Percentiles rank a stretch among this genome's conserved stretches.
phyloP scores from a whole-genome alignment of 2,329 filamentous ascomycete genomes.

The Diaporthe ilicicola region DNA sequence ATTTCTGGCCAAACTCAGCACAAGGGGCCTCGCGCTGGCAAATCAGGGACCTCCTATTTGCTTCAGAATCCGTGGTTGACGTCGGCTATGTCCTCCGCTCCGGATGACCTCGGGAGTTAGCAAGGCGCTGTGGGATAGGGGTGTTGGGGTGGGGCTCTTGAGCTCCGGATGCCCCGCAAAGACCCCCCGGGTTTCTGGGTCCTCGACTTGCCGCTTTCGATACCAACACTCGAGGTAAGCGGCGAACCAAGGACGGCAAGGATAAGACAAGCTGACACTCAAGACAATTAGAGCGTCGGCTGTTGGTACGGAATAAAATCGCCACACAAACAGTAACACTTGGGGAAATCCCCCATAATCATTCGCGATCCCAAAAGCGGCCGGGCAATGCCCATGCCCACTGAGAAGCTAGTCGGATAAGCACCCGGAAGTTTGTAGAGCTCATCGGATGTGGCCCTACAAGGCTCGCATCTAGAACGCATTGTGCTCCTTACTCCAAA shows the following conservation, averaged over 20 bases:
- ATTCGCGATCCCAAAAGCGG: background rate
- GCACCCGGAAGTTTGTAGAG: slow-evolving; percentile 1
- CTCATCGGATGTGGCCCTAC: slow-evolving; percentile 5
- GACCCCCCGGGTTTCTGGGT: background rate
- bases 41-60: slow-evolving; percentile 10
- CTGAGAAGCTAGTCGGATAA: background rate
- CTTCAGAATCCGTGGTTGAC: slow-evolving; percentile 17
- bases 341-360: background rate
- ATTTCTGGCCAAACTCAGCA: background rate
- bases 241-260: background rate
- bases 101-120: background rate
- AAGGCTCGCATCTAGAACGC: background rate
- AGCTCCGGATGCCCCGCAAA: slow-evolving; percentile 1
- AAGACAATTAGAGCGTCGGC: background rate
- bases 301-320: background rate
- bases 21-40: slow-evolving; percentile 5
- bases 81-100: slow-evolving; percentile 10
- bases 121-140: background rate
- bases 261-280: background rate
- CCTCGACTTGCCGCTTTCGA: slow-evolving; percentile 1
- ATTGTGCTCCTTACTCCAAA: background rate
- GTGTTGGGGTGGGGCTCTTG: background rate
- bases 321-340: background rate
- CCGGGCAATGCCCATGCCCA: background rate
- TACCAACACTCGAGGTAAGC: background rate